Percentiles rank a stretch among this genome's conserved stretches.
phyloP scores from a whole-genome alignment of 495 filamentous ascomycete genomes.

The Penicillium salamii region DNA sequence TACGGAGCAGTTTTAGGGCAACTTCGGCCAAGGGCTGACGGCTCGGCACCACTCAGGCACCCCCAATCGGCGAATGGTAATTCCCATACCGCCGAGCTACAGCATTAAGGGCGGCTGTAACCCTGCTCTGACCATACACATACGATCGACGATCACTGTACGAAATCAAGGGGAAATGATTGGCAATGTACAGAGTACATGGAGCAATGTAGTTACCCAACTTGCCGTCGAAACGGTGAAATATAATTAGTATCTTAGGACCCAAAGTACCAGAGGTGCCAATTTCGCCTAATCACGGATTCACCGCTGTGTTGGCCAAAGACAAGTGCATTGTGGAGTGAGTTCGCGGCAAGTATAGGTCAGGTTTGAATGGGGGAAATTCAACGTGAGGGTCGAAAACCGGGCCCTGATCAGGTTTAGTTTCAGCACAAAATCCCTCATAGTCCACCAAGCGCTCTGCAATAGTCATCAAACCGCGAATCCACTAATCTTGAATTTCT shows the following conservation, averaged over 20 bases:
- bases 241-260: no score
- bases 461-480: slow-evolving; percentile 19
- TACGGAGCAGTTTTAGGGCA: neutral
- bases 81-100: neutral
- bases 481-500: neutral
- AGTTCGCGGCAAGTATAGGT: slow-evolving; percentile 1
- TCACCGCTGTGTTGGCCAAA: slow-evolving; percentile 3
- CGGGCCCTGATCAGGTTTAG: slow-evolving; percentile 23
- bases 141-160: neutral
- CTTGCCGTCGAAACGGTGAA: no score
- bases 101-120: neutral
- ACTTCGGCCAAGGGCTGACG: slow-evolving; percentile 7
- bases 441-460: slow-evolving; percentile 18
- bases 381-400: neutral
- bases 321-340: neutral
- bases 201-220: no score
- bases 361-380: neutral
- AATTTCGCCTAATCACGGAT: neutral
- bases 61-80: slow-evolving; percentile 3
- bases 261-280: no score
- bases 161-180: no score
- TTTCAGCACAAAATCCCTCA: slow-evolving; percentile 31
- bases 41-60: slow-evolving; percentile 2
- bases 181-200: no score
- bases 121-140: neutral